These are phyloP conservation scores for Gamsiella multidivaricata DNA, from an alignment of 192 early-diverging fungal genomes.

Conservation along the genomic window DNA sequence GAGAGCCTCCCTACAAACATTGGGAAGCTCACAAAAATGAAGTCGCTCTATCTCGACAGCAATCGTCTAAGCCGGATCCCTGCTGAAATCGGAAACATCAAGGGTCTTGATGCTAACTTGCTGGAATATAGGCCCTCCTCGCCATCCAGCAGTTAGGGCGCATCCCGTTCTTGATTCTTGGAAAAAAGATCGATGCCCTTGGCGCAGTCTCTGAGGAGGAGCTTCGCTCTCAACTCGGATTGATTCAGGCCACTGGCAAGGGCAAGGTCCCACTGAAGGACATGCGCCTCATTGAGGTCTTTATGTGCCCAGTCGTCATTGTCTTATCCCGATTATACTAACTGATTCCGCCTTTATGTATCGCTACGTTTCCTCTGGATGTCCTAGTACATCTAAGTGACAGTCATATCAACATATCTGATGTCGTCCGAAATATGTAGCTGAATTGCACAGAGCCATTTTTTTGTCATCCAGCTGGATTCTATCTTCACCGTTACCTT, in stretches of 20 bases:
- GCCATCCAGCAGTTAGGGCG: slow-evolving; percentile 96
- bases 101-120: too few relatives aligned
- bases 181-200: too few relatives aligned
- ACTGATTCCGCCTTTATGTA: too few relatives aligned
- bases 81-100: slow-evolving; percentile 68
- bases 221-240: slow-evolving; percentile 85
- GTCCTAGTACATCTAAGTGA: slow-evolving; percentile 81
- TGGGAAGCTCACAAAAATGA: slow-evolving; percentile 70
- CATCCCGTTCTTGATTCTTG: too few relatives aligned
- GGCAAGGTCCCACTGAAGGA: too few relatives aligned
- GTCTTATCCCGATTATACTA: neutral
- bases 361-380: slow-evolving; percentile 91
- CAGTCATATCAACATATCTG: too few relatives aligned
- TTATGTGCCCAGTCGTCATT: too few relatives aligned
- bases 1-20: slow-evolving; percentile 68
- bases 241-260: slow-evolving; percentile 99
- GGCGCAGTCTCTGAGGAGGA: too few relatives aligned
- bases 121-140: slow-evolving; percentile 78
- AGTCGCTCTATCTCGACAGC: slow-evolving; percentile 63
- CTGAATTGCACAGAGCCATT: too few relatives aligned
- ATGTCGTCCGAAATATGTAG: neutral
- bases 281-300: too few relatives aligned
- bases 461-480: too few relatives aligned
- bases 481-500: neutral
- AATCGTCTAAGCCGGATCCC: slow-evolving; percentile 73